Evolutionary conservation across 768 basidiomycete genomes (phyloP).

Genomic region (Leucogyrophana mollusca): DNA sequence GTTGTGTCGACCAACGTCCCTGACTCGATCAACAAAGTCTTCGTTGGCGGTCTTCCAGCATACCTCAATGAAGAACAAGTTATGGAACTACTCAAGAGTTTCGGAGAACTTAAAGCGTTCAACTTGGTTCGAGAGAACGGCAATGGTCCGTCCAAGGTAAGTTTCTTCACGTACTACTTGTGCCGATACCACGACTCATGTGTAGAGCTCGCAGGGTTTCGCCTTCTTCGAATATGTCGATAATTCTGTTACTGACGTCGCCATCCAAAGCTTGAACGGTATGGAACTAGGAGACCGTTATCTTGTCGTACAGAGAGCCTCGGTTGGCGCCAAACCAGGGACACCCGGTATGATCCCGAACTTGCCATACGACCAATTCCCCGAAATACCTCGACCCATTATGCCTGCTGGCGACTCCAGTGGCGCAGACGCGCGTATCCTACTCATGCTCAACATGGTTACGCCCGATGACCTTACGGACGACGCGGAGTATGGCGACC

Average conservation of each 20-base stretch:
- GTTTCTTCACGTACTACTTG: constrained; percentile 9
- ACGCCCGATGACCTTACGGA: constrained; percentile 86
- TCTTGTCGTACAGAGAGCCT: constrained; percentile 95
- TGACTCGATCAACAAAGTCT: constrained; percentile 97
- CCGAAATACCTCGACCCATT: constrained; percentile 83
- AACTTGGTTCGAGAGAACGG: constrained; percentile 95
- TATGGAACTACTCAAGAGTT: constrained; percentile 94
- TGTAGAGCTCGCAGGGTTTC: constrained; percentile 67
- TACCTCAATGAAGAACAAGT: constrained; percentile 99
- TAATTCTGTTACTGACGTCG: constrained; percentile 83
- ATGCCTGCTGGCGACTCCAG: constrained; percentile 78
- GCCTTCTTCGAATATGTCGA: constrained; percentile 99
- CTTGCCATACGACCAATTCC: constrained; percentile 77
- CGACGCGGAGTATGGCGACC: constrained; percentile 91
- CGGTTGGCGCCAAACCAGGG: constrained; percentile 85
- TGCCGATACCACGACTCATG: background rate
- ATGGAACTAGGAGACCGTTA: constrained; percentile 97
- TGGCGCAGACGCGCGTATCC: constrained; percentile 68
- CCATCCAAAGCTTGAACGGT: constrained; percentile 92
- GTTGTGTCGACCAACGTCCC: constrained; percentile 96
- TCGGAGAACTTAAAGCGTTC: constrained; percentile 97
- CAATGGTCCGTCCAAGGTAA: constrained; percentile 84
- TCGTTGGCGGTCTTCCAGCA: constrained; percentile 92
- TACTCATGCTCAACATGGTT: constrained; percentile 99
- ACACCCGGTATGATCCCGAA: constrained; percentile 58